These are phyloP conservation scores for Saitozyma sp. DNA, from an alignment of 768 basidiomycete genomes.

Conservation along the genomic window DNA sequence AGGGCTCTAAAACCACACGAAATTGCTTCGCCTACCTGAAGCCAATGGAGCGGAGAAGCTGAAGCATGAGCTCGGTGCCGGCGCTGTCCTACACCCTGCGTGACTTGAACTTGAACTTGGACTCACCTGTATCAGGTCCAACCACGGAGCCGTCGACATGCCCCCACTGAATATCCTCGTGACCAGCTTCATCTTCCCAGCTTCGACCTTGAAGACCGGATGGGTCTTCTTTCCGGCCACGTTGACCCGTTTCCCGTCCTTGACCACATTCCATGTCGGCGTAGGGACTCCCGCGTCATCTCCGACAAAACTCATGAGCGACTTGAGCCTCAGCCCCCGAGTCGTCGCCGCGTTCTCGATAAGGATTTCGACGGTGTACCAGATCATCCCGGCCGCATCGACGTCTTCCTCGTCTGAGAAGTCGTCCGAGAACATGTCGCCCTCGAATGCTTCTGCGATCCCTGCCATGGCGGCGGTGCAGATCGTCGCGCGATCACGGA, in stretches of 20 bases:
- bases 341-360: background rate
- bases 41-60: slow-evolving; percentile 11
- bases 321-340: background rate
- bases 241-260: background rate
- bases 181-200: background rate
- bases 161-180: background rate
- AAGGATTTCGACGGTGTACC: background rate
- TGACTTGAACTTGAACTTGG: too few species aligned
- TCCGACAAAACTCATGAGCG: background rate
- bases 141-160: background rate
- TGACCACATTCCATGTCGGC: background rate
- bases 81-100: too few species aligned
- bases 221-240: background rate
- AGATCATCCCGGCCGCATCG: background rate
- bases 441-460: background rate
- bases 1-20: background rate
- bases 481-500: background rate
- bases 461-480: background rate
- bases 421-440: background rate
- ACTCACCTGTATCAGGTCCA: background rate
- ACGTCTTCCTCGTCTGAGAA: background rate
- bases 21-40: slow-evolving; percentile 8
- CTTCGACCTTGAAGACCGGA: background rate
- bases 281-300: background rate
- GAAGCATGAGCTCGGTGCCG: background rate